Evolutionary conservation across 2,329 filamentous ascomycete genomes (phyloP), one percentile per base, ranked within the genome.

Genomic region (Diaporthe eres): DNA sequence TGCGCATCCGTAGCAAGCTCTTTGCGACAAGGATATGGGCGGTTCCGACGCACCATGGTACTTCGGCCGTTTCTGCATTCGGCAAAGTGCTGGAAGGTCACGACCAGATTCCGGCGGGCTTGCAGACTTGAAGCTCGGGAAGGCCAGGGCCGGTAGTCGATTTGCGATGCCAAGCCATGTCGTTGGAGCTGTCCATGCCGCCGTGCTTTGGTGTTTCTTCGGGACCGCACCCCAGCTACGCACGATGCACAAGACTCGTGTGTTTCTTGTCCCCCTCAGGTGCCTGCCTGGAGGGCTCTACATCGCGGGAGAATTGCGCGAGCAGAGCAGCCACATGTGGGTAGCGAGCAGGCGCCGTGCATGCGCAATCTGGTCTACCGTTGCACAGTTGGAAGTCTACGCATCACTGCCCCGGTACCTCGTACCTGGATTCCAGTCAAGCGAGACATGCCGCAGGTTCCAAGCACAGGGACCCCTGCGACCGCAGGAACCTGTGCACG

Each of bases 11-110:
- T 55, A 42, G 65, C 65, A 70, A 70, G 65, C 65, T 42, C 65
- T 70, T 42, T 42, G 65, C 49, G 65, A 70, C 65, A 70, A 70
- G 65, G 65, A 70, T 70, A 70, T 70, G 49, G 65, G n/a, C 49
- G 42, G 47, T 55, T 70, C 65, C 65, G 65, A 31, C 7, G 12
- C 65, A 70, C 34, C 49, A 22, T 31, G 49, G 65, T 55, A 42
- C 65, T 70, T 70, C 65, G 65, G 65, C 34, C 55, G 65, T 70
- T 70, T 70, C 65, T 70, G 65, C 65, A 70, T 70, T 70, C 49
- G 65, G 65, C 65, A 70, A 70, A 49, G 65, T 70, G 65, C 65
- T 70, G 65, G 65, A 70, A 55, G 65, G 65, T 53, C 65, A 19
- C 65, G 49, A 70, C 65, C 65, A 70, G 49, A 70, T 55, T 70